Conservation (phyloP, 140 eudicot genomes). For the Anethum foeniculum region DNA sequence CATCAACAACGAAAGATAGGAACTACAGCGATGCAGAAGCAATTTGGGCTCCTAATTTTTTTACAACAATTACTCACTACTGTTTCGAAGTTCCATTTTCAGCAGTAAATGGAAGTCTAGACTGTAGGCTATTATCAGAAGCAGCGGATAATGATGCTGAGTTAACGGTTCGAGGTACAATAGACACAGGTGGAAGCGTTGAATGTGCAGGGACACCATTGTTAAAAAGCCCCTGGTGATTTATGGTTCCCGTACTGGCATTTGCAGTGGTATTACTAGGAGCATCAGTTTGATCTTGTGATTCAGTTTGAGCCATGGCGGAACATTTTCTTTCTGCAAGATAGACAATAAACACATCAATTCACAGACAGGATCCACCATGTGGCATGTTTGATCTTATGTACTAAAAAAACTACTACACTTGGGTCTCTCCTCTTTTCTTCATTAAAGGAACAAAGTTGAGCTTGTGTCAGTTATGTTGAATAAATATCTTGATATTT, state of each 20-base stretch:
- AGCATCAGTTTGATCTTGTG: constrained; percentile 25
- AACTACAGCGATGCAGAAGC: constrained; percentile 25
- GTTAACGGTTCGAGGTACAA: constrained; percentile 24
- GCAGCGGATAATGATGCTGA: constrained; percentile 17
- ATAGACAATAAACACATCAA: neutral
- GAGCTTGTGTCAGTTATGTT: neutral
- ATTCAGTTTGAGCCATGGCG: constrained; percentile 48
- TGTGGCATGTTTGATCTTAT: neutral
- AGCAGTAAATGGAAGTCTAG: constrained; percentile 25
- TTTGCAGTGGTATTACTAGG: constrained; percentile 20
- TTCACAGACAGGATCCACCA: neutral
- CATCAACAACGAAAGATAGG: constrained; percentile 21
- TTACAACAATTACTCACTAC: constrained; percentile 25
- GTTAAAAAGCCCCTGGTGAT: constrained; percentile 20
- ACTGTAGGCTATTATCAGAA: constrained; percentile 24
- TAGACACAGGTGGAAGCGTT: constrained; percentile 14
- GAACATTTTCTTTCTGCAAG: constrained; percentile 60
- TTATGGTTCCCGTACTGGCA: constrained; percentile 12
- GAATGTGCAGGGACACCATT: constrained; percentile 34
- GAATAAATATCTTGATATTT: neutral
- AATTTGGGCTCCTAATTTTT: constrained; percentile 12
- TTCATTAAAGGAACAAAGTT: neutral
- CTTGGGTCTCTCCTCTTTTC: neutral
- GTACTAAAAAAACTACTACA: neutral
- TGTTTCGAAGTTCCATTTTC: constrained; percentile 54